Percentiles rank a stretch among this genome's conserved stretches.
phyloP scores from a whole-genome alignment of 108 stramenopile species.

The Conticribra guillardii region DNA sequence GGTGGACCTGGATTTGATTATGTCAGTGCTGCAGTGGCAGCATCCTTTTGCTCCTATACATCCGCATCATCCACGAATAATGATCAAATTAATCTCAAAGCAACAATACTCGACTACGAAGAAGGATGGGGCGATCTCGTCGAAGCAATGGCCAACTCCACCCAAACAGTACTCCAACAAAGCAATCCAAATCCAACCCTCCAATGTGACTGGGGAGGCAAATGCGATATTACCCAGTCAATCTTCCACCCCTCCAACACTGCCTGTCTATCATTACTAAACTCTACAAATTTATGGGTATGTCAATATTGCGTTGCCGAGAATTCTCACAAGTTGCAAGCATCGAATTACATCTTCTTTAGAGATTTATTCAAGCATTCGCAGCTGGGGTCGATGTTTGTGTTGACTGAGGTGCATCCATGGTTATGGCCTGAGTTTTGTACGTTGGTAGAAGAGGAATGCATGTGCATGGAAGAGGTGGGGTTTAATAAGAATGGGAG shows the following conservation, averaged over 20 bases:
- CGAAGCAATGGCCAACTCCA: constrained; percentile 45
- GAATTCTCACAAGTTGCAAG: constrained; percentile 50
- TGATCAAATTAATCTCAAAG: constrained; percentile 16
- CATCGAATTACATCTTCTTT: constrained; percentile 59
- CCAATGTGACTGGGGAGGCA: constrained; percentile 57
- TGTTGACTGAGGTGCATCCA: constrained; percentile 61
- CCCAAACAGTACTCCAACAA: constrained; percentile 17
- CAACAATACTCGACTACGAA: constrained; percentile 66
- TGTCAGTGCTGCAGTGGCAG: constrained; percentile 48
- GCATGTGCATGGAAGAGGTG: constrained; percentile 11
- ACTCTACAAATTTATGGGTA: constrained; percentile 43
- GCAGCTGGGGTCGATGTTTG: constrained; percentile 42
- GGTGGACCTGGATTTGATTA: constrained; percentile 77
- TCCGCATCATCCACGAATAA: too few relatives aligned
- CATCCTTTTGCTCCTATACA: constrained; percentile 32
- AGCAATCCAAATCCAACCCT: constrained; percentile 3
- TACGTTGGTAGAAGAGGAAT: constrained; percentile 20
- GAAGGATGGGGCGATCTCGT: constrained; percentile 65
- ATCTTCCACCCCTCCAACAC: constrained; percentile 47
- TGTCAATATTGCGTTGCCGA: constrained; percentile 77
- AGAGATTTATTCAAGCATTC: constrained; percentile 51
- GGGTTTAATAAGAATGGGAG: constrained; percentile 29
- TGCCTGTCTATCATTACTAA: constrained; percentile 13
- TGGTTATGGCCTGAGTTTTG: constrained; percentile 69
- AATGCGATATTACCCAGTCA: constrained; percentile 65